A percentile compares a stretch with the other conserved stretches of the same genome.
These are phyloP conservation scores for Acanthamoeba royreba DNA, from an alignment of 208 protist genomes.

Conservation along the genomic window DNA sequence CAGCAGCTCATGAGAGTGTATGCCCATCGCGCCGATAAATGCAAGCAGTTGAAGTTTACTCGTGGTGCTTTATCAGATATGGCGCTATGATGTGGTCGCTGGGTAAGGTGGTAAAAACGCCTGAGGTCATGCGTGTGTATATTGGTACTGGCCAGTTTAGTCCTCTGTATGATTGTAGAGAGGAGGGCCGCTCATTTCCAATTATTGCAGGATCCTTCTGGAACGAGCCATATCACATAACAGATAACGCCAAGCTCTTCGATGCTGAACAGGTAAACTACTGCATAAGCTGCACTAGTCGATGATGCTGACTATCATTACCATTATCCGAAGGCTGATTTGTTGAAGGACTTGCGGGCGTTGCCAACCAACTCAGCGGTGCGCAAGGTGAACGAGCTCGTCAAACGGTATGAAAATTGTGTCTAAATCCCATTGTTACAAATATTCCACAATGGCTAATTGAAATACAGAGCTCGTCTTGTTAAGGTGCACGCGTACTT, in stretches of 20 bases:
- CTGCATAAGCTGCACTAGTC: neutral
- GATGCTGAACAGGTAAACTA: constrained; percentile 61
- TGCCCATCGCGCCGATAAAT: neutral
- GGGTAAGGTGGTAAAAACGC: constrained; percentile 91
- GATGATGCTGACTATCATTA: neutral
- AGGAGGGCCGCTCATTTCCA: neutral
- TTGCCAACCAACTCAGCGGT: constrained; percentile 88
- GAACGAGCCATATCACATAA: constrained; percentile 85
- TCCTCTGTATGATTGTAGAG: neutral
- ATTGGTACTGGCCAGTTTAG: constrained; percentile 67
- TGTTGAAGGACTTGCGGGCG: constrained; percentile 83
- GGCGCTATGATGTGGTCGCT: constrained; percentile 96
- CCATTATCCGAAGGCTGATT: constrained; percentile 74
- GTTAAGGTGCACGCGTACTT: constrained; percentile 87
- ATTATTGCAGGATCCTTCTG: constrained; percentile 87
- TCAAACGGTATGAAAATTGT: constrained; percentile 64
- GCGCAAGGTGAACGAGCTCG: constrained; percentile 89
- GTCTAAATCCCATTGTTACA: neutral
- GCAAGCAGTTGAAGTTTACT: no score
- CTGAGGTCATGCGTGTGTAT: constrained; percentile 95
- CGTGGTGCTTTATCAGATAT: constrained; percentile 33
- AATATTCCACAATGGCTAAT: neutral
- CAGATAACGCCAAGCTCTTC: constrained; percentile 79
- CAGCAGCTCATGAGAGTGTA: constrained; percentile 96
- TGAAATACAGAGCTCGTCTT: constrained; percentile 74